Evolutionary conservation across 1,284 basidiomycete species (phyloP), one percentile per base, ranked within the genome.

Genomic region (Phylloboletellus chloephorus): DNA sequence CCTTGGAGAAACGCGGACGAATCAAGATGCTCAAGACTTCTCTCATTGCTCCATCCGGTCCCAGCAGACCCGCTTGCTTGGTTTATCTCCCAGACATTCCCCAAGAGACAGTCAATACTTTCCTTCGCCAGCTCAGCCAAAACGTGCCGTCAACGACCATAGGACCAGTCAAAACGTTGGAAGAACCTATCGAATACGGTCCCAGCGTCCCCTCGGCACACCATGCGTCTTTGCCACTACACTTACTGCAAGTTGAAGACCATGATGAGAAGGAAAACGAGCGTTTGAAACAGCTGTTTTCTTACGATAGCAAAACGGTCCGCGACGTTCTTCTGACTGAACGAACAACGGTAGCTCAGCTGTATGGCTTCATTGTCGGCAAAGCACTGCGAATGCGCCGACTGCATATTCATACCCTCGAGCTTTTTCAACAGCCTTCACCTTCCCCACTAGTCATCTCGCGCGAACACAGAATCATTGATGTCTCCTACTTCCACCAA

Each of bases 331-430:
- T 87, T 39, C 61, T 85, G 7, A 70, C 74, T 0, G 82, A 88
- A 54, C 71, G 73, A 38, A 75, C 74, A 37, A 82, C 82, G 1
- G 51, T 81, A 12, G 72, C 75, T 5, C 85, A 89, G 50, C 47
- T 74, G 23, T 83, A 83, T 54, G 85, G 85, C 11, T 86, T 74
- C 54, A 71, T 82, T 32, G 66, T 75, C 16, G 84, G 79, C 9
- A 81, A 76, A 53, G 72, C 72, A 23, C 63, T 76, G 7, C 73
- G 87, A 29, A 74, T 77, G 9, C 74, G 76, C 24, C 68, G 74
- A 44, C 62, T 88, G 2, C 83, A 89, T 57, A 59, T 82, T n/a
- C 63, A 68, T 31, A 63, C 66, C 12, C 61, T 82, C 22, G 57
- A 64, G n/a, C 63, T 71, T 5, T 68, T 87, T 31, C 68, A 74